Evolutionary conservation across 768 basidiomycete genomes (phyloP).

Genomic region (Hericium erinaceus): DNA sequence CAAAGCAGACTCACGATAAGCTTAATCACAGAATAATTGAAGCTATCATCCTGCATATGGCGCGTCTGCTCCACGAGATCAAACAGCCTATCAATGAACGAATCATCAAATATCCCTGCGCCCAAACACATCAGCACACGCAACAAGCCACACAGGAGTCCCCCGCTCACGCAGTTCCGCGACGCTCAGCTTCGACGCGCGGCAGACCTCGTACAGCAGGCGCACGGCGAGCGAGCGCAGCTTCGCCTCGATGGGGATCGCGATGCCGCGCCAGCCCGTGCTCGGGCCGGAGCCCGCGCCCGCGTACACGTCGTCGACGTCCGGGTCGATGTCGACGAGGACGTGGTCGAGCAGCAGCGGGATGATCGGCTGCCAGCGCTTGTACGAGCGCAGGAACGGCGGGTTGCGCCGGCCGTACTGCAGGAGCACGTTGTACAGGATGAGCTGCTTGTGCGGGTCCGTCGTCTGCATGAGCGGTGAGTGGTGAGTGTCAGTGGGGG

Average conservation of each 20-base stretch:
- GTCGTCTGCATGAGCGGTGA: constrained; percentile 44
- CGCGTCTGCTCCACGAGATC: constrained; percentile 91
- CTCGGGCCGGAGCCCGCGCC: constrained; percentile 25
- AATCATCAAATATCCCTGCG: constrained; percentile 69
- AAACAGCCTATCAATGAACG: constrained; percentile 83
- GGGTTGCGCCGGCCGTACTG: constrained; percentile 61
- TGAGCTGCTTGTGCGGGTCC: constrained; percentile 75
- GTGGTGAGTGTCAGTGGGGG: neutral
- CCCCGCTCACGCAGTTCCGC: constrained; percentile 65
- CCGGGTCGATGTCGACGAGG: constrained; percentile 70
- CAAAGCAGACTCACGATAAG: constrained; percentile 57
- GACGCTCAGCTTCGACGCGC: constrained; percentile 74
- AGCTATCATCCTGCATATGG: constrained; percentile 78
- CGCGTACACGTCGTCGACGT: constrained; percentile 42
- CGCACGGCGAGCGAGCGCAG: constrained; percentile 62
- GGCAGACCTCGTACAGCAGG: constrained; percentile 86
- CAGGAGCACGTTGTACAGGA: constrained; percentile 71
- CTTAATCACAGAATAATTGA: constrained; percentile 95
- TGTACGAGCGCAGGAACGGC: constrained; percentile 67
- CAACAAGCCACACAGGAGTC: neutral
- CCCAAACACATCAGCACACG: neutral
- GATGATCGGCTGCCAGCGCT: constrained; percentile 75
- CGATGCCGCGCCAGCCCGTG: constrained; percentile 21
- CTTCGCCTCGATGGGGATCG: constrained; percentile 76
- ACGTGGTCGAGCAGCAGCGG: constrained; percentile 83